A percentile compares a stretch with the other conserved stretches of the same genome.
Conservation (phyloP, 768 basidiomycete species). For the Leucocoprinus leucothites region DNA sequence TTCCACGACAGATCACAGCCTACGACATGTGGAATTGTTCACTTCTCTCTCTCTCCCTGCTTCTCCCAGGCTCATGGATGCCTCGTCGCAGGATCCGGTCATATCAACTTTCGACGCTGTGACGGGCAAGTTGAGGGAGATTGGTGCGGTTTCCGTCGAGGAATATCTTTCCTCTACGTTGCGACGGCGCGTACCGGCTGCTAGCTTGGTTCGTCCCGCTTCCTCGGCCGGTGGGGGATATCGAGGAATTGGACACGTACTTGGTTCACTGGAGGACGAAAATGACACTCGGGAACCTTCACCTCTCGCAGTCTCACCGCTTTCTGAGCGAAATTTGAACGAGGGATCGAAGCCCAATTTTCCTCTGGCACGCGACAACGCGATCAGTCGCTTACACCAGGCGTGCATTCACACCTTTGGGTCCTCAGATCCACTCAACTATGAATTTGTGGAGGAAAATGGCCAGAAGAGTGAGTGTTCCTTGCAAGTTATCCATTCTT, state of each 20-base stretch:
- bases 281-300: not conserved
- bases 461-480: conserved; percentile 5
- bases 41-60: conserved; percentile 1
- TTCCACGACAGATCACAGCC: conserved; percentile 1
- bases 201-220: too few species aligned
- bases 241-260: not conserved
- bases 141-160: conserved; percentile 27
- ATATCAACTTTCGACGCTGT: conserved; percentile 22
- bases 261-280: not conserved
- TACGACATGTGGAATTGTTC: not conserved
- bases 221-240: too few species aligned
- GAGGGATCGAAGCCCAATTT: not conserved
- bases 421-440: conserved; percentile 3
- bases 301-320: not conserved
- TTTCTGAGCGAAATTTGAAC: conserved; percentile 8
- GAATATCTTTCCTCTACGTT: conserved; percentile 23
- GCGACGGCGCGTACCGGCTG: too few species aligned
- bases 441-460: conserved; percentile 6
- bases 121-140: conserved; percentile 18
- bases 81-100: not conserved
- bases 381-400: conserved; percentile 8
- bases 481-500: conserved; percentile 22
- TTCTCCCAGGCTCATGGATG: not conserved
- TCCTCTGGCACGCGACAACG: conserved; percentile 2
- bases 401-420: conserved; percentile 4